Conservation (phyloP, 768 basidiomycete species). For the Sporobolomyces roseus region DNA sequence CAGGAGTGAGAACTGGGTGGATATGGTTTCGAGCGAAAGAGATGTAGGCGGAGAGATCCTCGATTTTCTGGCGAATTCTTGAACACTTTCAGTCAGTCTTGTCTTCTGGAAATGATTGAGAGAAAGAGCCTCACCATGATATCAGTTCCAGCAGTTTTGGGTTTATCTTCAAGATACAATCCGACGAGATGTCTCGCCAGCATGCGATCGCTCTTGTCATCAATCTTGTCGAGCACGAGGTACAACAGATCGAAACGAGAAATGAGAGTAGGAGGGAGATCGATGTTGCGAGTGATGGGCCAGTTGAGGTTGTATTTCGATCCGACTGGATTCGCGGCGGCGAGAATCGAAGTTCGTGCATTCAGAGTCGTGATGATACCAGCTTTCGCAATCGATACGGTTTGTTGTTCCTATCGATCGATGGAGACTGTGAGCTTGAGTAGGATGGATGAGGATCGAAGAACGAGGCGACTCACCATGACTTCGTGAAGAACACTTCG, state of each 20-base stretch:
- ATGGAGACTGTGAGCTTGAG: not conserved
- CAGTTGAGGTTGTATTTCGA: slow-evolving; percentile 88
- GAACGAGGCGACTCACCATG: slow-evolving; percentile 54
- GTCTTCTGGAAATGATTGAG: not conserved
- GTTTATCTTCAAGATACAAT: slow-evolving; percentile 86
- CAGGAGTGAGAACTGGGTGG: slow-evolving; percentile 79
- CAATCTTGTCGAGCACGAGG: slow-evolving; percentile 88
- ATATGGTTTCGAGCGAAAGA: slow-evolving; percentile 83
- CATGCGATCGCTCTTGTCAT: slow-evolving; percentile 76
- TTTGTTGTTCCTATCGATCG: slow-evolving; percentile 58
- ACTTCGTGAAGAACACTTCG: slow-evolving; percentile 56
- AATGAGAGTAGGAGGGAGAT: slow-evolving; percentile 93
- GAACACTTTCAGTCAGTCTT: not conserved
- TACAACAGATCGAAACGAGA: slow-evolving; percentile 97
- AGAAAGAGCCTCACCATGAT: slow-evolving; percentile 63
- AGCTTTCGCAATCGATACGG: slow-evolving; percentile 57
- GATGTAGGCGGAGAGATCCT: slow-evolving; percentile 89
- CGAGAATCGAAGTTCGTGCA: slow-evolving; percentile 61
- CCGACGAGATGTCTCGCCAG: slow-evolving; percentile 90
- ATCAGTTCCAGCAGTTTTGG: slow-evolving; percentile 63
- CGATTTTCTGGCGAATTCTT: slow-evolving; percentile 61
- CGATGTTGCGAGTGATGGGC: slow-evolving; percentile 92
- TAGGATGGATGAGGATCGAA: not conserved
- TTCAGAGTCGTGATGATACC: slow-evolving; percentile 58
- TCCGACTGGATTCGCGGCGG: slow-evolving; percentile 94